Evolutionary conservation across 176 grass and related monocot genomes (phyloP).

Genomic region (Hordeum marinum): DNA sequence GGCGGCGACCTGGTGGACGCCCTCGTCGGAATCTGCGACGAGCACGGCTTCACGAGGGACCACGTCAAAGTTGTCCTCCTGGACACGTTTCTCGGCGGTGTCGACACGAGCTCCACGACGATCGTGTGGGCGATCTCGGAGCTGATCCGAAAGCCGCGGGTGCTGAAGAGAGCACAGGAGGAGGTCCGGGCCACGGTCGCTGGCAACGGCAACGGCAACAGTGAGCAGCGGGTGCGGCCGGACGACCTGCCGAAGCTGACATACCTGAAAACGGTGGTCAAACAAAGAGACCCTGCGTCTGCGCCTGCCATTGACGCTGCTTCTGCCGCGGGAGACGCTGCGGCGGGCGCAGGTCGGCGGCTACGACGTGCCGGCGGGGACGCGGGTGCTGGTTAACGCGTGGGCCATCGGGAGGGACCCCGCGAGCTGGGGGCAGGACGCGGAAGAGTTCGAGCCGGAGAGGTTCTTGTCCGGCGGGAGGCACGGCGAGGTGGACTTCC

Average conservation of each 20-base stretch:
- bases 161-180: constrained; percentile 4
- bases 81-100: background rate
- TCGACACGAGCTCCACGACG: background rate
- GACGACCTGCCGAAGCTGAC: background rate
- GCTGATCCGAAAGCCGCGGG: background rate
- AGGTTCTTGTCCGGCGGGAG: background rate
- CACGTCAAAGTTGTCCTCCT: constrained; percentile 6
- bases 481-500: background rate
- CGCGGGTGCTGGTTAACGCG: too few species aligned
- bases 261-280: background rate
- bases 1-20: constrained; percentile 4
- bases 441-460: too few species aligned
- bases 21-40: background rate
- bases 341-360: too few species aligned
- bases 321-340: background rate
- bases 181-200: background rate
- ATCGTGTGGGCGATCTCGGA: background rate
- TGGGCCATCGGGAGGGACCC: too few species aligned
- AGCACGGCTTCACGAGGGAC: constrained; percentile 10
- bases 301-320: background rate
- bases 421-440: too few species aligned
- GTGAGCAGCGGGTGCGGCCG: background rate
- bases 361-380: too few species aligned
- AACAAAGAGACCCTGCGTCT: too few species aligned
- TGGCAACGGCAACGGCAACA: background rate